Evolutionary conservation across 305 asterid species (phyloP), one percentile per base, ranked within the genome.

Genomic region (Fraxinus sp.): DNA sequence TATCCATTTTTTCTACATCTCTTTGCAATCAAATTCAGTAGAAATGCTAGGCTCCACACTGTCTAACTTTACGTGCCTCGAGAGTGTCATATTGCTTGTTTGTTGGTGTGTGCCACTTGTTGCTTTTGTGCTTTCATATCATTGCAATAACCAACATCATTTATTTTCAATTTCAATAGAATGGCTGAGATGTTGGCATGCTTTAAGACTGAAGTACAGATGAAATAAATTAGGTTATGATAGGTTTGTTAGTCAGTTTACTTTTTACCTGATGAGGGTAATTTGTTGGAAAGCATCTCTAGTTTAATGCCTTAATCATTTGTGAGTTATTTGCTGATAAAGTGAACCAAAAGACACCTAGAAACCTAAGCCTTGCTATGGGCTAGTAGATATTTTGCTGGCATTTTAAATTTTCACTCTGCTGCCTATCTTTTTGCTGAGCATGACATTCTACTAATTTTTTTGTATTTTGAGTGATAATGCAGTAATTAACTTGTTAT

Each of bases 301-400:
- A 24, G 35, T 22, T 59, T 62, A 22, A 62, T 62, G 72, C 73
- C 73, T 64, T 64, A 10, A 32, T 79, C 68, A 13, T 26, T 72
- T 26, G 37, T 22, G 72, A 59, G 71, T 28, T 62, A 44, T 88
- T 93, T 97, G 98, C 97, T 98, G 64, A 37, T 3, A 13, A 8
- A 59, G 28, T 26, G 32, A 64, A 64, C 7, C 35, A 64, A 26
- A 66, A 11, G 18, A 13, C 41, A 30, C 14, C 35, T 70, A 26
- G 37, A 70, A 70, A 85, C n/a, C 36, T 68, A 68, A 32, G 41
- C 41, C 76, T 7, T 14, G 10, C 35, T 30, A 16, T 4, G 18
- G 41, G 11, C 44, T 0, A 71, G 41, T 32, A 41, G 68, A 57
- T 66, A 28, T 16, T 6, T 32, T 57, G 52, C 7, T 30, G 13